Percentiles rank a stretch among this genome's conserved stretches.
Evolutionary conservation across 306 rosid genomes (phyloP).

Genomic region (Lotus japonicus): DNA sequence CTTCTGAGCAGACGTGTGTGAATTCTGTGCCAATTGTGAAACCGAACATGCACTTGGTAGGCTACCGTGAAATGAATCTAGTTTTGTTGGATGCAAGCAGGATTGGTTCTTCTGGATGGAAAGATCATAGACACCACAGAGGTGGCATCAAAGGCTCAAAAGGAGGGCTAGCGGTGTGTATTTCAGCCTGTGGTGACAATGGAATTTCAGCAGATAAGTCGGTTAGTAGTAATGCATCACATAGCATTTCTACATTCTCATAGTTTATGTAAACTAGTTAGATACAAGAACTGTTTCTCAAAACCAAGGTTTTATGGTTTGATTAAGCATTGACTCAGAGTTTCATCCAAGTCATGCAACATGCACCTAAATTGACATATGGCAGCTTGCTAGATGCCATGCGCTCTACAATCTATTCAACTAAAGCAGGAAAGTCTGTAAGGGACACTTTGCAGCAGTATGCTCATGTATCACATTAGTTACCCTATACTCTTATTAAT

Average conservation of each 20-base stretch:
- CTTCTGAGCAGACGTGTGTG: too few relatives aligned
- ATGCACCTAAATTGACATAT: conserved; percentile 41
- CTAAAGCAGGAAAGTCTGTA: conserved; percentile 25
- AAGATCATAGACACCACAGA: conserved; percentile 20
- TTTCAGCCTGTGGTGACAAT: conserved; percentile 42
- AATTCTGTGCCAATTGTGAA: too few relatives aligned
- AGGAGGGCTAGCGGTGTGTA: conserved; percentile 44
- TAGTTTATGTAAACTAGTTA: neutral
- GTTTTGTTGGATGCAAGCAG: conserved; percentile 16
- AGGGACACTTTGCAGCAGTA: conserved; percentile 13
- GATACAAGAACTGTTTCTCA: neutral
- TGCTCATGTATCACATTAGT: conserved; percentile 25
- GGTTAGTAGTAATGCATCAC: conserved; percentile 21
- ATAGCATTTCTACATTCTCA: neutral
- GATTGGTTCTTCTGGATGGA: conserved; percentile 33
- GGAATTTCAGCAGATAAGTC: conserved; percentile 34
- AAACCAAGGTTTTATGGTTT: neutral
- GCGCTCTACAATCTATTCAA: conserved; percentile 34
- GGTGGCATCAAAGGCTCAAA: conserved; percentile 38
- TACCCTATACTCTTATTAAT: neutral
- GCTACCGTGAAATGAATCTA: neutral
- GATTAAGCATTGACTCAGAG: conserved; percentile 56
- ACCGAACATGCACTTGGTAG: too few relatives aligned
- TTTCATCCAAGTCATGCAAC: conserved; percentile 50
- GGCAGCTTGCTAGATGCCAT: conserved; percentile 39